Conservation (phyloP, 306 rosid species). For the Acacia crassicarpa region DNA sequence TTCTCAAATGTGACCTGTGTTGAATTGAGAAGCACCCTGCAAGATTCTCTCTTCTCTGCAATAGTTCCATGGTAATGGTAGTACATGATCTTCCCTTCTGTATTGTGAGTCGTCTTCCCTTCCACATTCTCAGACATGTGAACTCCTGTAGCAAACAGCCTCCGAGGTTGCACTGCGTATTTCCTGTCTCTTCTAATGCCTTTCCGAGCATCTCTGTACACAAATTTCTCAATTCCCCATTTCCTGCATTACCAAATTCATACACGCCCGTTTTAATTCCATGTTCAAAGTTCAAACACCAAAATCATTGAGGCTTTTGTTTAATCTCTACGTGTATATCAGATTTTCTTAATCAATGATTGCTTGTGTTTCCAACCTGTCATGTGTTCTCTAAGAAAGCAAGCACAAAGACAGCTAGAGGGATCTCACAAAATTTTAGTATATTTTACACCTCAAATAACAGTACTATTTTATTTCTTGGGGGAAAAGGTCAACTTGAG, state of each 20-base stretch:
- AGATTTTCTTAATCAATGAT: background rate
- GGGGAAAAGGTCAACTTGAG: background rate
- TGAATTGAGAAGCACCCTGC: constrained; percentile 53
- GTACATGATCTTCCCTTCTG: constrained; percentile 73
- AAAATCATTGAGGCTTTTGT: background rate
- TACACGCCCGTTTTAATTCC: background rate
- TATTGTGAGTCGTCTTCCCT: constrained; percentile 83
- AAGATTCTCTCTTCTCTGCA: constrained; percentile 70
- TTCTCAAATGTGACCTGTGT: constrained; percentile 51
- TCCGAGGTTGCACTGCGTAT: constrained; percentile 84
- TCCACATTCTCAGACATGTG: constrained; percentile 86
- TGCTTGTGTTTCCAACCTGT: background rate
- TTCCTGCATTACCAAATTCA: constrained; percentile 51
- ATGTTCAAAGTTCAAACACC: background rate
- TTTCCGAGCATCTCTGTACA: constrained; percentile 67
- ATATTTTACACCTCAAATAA: background rate
- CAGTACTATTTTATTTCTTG: background rate
- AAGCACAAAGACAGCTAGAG: background rate
- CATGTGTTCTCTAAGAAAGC: background rate
- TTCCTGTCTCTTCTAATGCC: constrained; percentile 90
- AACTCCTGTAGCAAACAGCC: constrained; percentile 74
- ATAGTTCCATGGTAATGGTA: constrained; percentile 93
- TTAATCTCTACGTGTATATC: background rate
- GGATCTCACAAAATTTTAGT: background rate
- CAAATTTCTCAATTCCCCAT: constrained; percentile 96